Evolutionary conservation across 2,329 filamentous ascomycete genomes (phyloP), one percentile per base, ranked within the genome.

Genomic region (Blastomyces emzantsi): DNA sequence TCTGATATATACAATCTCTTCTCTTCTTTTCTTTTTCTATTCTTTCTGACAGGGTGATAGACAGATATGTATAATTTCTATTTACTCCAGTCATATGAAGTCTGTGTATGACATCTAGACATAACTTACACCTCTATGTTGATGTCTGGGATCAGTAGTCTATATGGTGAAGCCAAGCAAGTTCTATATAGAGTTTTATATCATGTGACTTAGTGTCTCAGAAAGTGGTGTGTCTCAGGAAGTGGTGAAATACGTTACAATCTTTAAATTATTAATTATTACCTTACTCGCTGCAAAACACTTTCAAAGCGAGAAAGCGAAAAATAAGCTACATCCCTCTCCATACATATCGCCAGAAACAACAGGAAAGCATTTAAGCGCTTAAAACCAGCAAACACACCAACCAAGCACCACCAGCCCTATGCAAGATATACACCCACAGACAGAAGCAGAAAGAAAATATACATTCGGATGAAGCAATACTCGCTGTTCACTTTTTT

Each of bases 61-160:
- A 4, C 28, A 25, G 9, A n/a, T 59, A 39, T 25, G 9, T 41
- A 41, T 11, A 41, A 9, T 41, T 41, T 36, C 28, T 30, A 30
- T 56, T 59, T 58, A 62, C 55, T 60, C 25, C 54, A 63, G 60
- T 62, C 22, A 36, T 63, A 64, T 13, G 55, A 45, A 62, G 55
- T 43, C 54, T 63, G 45, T 62, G 11, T 63, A 51, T n/a, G 22
- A 59, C 22, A 56, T 54, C 60, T 64, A 45, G 49, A 51, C 39
- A 64, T 47, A 33, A 43, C 55, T 62, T 62, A 41, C 45, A 64
- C 30, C 52, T 62, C 43, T 62, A 61, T 19, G n/a, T 36, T 52
- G n/a, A 51, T 56, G 45, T 61, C 49, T 55, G 61, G 33, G n/a
- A 25, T 51, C 56, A 56, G 57, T 49, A 61, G 57, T 8, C 22